phyloP scores from a whole-genome alignment of 208 protist species.

The Acanthamoeba royreba region DNA sequence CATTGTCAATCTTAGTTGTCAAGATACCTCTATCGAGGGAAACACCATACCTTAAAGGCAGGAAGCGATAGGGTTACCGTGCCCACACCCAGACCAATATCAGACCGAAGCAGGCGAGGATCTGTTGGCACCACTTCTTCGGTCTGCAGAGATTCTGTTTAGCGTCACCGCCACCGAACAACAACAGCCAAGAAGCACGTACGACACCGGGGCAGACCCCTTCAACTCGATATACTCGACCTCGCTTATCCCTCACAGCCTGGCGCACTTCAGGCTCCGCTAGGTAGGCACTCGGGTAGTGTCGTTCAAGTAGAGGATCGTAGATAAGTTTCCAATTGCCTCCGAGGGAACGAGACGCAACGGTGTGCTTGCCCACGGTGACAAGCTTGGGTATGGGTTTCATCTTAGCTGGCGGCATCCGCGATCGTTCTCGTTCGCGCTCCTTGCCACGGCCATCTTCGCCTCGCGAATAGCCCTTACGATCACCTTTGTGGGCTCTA shows the following conservation, averaged over 20 bases:
- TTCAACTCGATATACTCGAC: neutral
- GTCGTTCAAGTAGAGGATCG: neutral
- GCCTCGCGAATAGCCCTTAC: neutral
- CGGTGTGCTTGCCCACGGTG: neutral
- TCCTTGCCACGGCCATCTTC: neutral
- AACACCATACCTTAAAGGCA: neutral
- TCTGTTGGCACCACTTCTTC: neutral
- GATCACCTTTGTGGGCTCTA: neutral
- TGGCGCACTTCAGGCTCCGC: neutral
- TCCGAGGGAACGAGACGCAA: neutral
- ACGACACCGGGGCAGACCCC: neutral
- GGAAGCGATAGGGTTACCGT: neutral
- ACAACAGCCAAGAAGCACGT: neutral
- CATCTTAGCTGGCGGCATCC: neutral
- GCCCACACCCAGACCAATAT: neutral
- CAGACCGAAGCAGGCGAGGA: neutral
- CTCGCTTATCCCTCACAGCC: neutral
- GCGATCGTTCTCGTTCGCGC: neutral
- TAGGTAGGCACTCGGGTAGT: neutral
- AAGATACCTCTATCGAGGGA: neutral
- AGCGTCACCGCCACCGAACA: neutral
- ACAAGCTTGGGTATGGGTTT: neutral
- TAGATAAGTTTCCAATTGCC: neutral
- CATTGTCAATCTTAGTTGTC: neutral
- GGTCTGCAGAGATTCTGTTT: neutral